phyloP scores from a whole-genome alignment of 441 rosid genomes.

The Pelargonium citronellum region DNA sequence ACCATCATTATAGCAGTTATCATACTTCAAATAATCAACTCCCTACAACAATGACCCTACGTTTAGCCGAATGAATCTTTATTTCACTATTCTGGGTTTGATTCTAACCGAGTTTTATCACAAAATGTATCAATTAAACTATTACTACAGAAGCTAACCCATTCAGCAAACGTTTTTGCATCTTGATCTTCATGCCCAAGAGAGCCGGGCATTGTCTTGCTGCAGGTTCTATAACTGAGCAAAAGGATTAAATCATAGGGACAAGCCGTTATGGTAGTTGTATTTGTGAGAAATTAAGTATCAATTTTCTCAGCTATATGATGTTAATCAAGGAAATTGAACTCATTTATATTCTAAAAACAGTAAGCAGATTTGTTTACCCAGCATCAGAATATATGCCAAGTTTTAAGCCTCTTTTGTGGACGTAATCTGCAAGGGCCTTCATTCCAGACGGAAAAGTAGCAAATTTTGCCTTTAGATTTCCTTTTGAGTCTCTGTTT shows the following conservation, averaged over 20 bases:
- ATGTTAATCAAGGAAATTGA: not conserved
- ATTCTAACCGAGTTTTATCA: not conserved
- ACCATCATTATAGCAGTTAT: conserved; percentile 32
- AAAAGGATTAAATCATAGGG: not conserved
- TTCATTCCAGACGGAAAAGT: conserved; percentile 34
- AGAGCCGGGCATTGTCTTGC: conserved; percentile 37
- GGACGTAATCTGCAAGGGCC: conserved; percentile 29
- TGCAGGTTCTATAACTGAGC: conserved; percentile 31
- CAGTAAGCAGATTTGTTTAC: conserved; percentile 12
- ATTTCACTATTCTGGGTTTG: not conserved
- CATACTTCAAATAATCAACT: conserved; percentile 40
- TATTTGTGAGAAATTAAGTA: not conserved
- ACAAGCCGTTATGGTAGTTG: not conserved
- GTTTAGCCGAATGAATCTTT: not conserved
- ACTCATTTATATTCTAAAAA: not conserved
- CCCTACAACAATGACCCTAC: conserved; percentile 20
- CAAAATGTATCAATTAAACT: not conserved
- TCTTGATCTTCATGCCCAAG: conserved; percentile 36
- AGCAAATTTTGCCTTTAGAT: conserved; percentile 23
- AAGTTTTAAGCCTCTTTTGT: conserved; percentile 27
- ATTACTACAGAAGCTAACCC: conserved; percentile 27
- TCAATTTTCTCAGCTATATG: not conserved
- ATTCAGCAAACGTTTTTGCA: conserved; percentile 30
- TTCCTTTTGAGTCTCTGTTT: conserved; percentile 33
- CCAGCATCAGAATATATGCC: conserved; percentile 32